Conservation (phyloP, 176 grass and related monocot species). For the Rhynchospora pubera region DNA sequence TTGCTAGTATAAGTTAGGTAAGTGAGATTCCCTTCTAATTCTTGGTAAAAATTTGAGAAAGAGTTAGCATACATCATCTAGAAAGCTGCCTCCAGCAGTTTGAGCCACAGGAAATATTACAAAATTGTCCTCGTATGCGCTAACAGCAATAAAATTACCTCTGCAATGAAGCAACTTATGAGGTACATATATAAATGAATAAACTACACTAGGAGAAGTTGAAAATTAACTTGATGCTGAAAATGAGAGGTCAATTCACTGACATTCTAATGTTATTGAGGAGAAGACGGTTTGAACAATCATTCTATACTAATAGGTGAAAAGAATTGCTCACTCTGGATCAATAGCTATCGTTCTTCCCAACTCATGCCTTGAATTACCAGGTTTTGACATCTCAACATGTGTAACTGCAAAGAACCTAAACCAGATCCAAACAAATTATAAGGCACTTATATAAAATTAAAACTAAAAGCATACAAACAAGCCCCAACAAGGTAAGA, state of each 20-base stretch:
- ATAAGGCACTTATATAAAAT: conserved; percentile 16
- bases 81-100: conserved; percentile 40
- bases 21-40: conserved; percentile 22
- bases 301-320: conserved; percentile 13
- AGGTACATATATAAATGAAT: not conserved
- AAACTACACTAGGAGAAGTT: not conserved
- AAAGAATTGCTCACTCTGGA: conserved; percentile 56
- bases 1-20: conserved; percentile 63
- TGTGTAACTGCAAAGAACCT: conserved; percentile 78
- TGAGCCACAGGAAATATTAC: conserved; percentile 54
- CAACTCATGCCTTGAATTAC: conserved; percentile 66
- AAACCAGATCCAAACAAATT: conserved; percentile 27
- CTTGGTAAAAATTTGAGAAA: conserved; percentile 31
- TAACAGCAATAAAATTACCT: conserved; percentile 80
- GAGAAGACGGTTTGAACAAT: not conserved
- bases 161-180: conserved; percentile 34
- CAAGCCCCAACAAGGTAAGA: not conserved
- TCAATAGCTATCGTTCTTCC: conserved; percentile 87
- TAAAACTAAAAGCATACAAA: conserved; percentile 12
- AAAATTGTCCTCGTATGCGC: conserved; percentile 79
- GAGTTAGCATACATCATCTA: conserved; percentile 54
- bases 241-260: not conserved
- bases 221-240: not conserved
- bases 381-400: conserved; percentile 89
- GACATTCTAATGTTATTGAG: not conserved